Conservation (phyloP, 371 early-diverging fungal species). For the Mucor ambiguus region DNA sequence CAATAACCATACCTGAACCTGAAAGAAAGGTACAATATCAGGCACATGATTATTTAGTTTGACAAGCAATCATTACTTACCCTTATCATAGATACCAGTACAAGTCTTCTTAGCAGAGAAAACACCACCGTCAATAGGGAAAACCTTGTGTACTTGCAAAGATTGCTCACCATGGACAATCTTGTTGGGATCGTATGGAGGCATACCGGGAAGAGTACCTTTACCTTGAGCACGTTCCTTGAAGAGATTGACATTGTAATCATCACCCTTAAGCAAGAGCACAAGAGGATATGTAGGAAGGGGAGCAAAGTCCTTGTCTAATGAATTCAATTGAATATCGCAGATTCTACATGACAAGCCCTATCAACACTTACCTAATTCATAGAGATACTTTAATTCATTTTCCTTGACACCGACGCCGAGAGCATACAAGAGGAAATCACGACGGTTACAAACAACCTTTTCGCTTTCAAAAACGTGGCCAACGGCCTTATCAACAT, state of each 20-base stretch:
- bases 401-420: conserved; percentile 64
- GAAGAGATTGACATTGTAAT: conserved; percentile 66
- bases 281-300: conserved; percentile 79
- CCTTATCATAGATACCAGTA: conserved; percentile 65
- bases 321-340: neutral
- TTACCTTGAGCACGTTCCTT: conserved; percentile 45
- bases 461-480: conserved; percentile 23
- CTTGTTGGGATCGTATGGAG: conserved; percentile 69
- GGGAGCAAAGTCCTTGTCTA: conserved; percentile 65
- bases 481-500: conserved; percentile 34
- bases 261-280: conserved; percentile 61
- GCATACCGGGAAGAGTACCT: conserved; percentile 61
- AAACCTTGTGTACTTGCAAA: conserved; percentile 58
- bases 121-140: conserved; percentile 62
- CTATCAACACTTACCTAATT: conserved; percentile 45
- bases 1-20: conserved; percentile 37
- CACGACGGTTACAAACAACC: conserved; percentile 67
- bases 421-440: conserved; percentile 72
- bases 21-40: neutral
- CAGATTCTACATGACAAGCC: neutral
- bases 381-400: conserved; percentile 70
- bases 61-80: conserved; percentile 18
- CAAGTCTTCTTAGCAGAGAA: conserved; percentile 58
- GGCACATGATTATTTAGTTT: no score
- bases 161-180: conserved; percentile 80